Base-by-base conservation (phyloP, 768 basidiomycete species). In the Agrocybe praecox region DNA sequence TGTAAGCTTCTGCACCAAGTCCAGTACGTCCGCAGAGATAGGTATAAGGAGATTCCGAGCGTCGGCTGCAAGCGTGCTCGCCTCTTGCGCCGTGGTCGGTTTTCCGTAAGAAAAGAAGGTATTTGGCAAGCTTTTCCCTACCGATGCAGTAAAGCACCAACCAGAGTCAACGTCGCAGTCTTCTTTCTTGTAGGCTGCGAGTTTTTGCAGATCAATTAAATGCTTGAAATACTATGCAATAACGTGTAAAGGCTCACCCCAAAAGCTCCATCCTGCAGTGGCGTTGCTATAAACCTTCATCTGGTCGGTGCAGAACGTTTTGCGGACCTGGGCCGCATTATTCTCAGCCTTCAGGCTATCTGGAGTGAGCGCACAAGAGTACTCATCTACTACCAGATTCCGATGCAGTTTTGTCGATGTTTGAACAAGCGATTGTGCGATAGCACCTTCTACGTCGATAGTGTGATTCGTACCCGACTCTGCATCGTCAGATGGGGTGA, bases 361-460 rank as follows among this genome's bases (percentile, higher is more conserved):
- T 2, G 83, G 81, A 52, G 89, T 86, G 58, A 94, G 73, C 0
- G 88, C 88, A 19, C 87, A 90, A n/a, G 88, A 90, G 84, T 87
- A 94, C 66, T 94, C 92, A 21, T 82, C 91, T 2, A 94, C 79
- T n/a, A 94, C 78, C 12, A 95, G 68, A 19, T 86, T 86, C 9
- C 74, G 63, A 9, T 63, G 69, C 44, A 70, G 63, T 42, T 63
- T 62, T 14, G 43, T 49, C 8, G 72, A 69, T 1, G 69, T 67
- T 1, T 53, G 56, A 12, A 63, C 63, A 62, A 67, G 67, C 47
- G 64, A 74, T 64, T 67, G 69, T 59, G 62, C 84, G 65, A 63
- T 77, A 62, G 45, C 67, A 53, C 70, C 53, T 66, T 69, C 9
- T 72, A 88, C 45, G 67, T 79, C 69, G 73, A 74, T 15, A 9